Base-by-base conservation (phyloP, 345 rosid species). In the Murraya paniculata region DNA sequence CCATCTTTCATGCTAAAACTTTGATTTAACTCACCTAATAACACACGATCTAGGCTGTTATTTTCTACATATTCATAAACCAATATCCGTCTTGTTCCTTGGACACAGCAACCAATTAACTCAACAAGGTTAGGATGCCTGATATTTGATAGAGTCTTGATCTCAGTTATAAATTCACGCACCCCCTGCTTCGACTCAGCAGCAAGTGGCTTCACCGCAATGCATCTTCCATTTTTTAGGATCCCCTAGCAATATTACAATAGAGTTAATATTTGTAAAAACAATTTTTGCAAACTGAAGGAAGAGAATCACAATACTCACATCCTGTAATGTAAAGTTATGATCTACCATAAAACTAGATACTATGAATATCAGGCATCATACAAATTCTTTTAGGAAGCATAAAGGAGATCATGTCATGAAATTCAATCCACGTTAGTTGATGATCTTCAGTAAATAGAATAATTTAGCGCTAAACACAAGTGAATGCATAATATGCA, bases 111-210 rank as follows among this genome's bases (percentile, higher is more conserved):
- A 22, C 98, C 98, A 38, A 92, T 69, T 80, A 95, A 85, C 82
- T 89, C 92, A 81, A 95, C 98, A 64, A 95, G 98, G 87, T 95
- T 90, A 48, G 88, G 95, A 84, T 95, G 98, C 82, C 77, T 91
- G 77, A 90, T 86, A 87, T 85, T 85, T 4, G 97, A 86, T 65
- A 95, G 90, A 41, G 90, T 80, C 69, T 81, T 87, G 76, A 93
- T 92, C 87, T 95, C 98, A 2, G 90, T 86, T 77, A 92, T 80
- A 84, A 95, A 95, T 86, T 95, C 98, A 6, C 78, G 79, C 62
- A 76, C 80, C 9, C 92, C 92, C 77, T 89, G 92, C 82, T 78
- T 86, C 24, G 92, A 89, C 68, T 88, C 82, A 35, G 86, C 81
- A 71, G 92, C 76, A 81, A 89, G 92, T 27, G 81, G 77, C 87